Conservation (phyloP, 208 protist genomes). For the Wallacemonas sp. region DNA sequence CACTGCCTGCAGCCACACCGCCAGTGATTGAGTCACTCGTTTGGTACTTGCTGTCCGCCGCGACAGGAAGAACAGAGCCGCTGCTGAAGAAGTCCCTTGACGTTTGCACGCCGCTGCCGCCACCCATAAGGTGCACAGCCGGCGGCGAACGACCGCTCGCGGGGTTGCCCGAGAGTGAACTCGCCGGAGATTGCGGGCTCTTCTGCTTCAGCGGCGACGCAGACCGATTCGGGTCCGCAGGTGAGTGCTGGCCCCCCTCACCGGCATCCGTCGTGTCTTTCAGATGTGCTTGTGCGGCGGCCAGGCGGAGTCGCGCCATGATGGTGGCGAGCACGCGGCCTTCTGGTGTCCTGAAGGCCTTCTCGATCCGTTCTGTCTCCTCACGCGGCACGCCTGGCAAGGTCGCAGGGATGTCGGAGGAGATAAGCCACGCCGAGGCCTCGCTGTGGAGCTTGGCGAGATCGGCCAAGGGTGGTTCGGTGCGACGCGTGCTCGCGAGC, state of each 20-base stretch:
- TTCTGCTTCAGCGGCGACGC: not conserved
- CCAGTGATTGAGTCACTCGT: too few species aligned
- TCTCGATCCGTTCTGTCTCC: conserved; percentile 42
- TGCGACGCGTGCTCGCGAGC: conserved; percentile 27
- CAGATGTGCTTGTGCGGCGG: not conserved
- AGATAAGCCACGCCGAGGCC: conserved; percentile 50
- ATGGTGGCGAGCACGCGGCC: conserved; percentile 65
- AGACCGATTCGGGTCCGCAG: conserved; percentile 23
- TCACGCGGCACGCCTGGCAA: conserved; percentile 32
- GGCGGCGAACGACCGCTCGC: not conserved
- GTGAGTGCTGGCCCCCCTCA: too few species aligned
- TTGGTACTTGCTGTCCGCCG: too few species aligned
- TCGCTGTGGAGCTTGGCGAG: conserved; percentile 58
- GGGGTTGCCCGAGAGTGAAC: not conserved
- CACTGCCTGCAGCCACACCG: not conserved
- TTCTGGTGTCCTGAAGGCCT: conserved; percentile 65
- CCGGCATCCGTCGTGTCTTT: not conserved
- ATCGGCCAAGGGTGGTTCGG: conserved; percentile 57
- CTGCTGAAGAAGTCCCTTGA: not conserved
- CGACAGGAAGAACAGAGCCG: too few species aligned
- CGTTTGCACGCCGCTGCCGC: not conserved
- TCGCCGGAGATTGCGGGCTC: conserved; percentile 1
- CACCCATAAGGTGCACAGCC: not conserved
- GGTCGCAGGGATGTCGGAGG: conserved; percentile 4
- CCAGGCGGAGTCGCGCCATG: conserved; percentile 34